A percentile compares a stretch with the other conserved stretches of the same genome.
These are phyloP conservation scores for Picochlorum sp. DNA, from an alignment of 139 green algal species.

Conservation along the genomic window DNA sequence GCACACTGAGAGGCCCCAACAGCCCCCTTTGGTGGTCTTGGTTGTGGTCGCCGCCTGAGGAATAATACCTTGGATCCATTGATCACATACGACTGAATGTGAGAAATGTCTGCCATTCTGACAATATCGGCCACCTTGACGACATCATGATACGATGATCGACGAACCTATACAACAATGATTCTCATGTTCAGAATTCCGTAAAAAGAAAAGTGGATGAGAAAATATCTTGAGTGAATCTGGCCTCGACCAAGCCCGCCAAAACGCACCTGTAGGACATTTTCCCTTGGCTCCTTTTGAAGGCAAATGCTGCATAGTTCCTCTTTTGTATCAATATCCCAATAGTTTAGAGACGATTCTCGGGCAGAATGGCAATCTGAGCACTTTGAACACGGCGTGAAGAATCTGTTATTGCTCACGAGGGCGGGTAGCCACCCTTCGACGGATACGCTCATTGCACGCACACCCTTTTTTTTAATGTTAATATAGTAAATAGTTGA, in stretches of 20 bases:
- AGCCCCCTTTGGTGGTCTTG: slow-evolving; percentile 35
- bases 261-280: slow-evolving; percentile 8
- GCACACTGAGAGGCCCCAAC: slow-evolving; percentile 20
- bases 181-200: background rate
- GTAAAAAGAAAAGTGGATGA: background rate
- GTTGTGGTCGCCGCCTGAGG: slow-evolving; percentile 62
- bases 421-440: background rate
- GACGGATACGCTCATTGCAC: background rate
- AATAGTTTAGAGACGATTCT: background rate
- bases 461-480: background rate
- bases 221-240: background rate
- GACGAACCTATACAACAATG: slow-evolving; percentile 40
- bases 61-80: slow-evolving; percentile 73
- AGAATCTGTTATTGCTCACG: background rate
- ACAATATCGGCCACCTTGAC: slow-evolving; percentile 63
- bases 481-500: background rate
- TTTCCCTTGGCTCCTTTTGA: slow-evolving; percentile 5
- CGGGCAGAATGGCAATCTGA: background rate
- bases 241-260: background rate
- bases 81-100: slow-evolving; percentile 78
- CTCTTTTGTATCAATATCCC: slow-evolving; percentile 2
- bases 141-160: slow-evolving; percentile 75
- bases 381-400: slow-evolving; percentile 6
- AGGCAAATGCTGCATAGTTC: slow-evolving; percentile 4
- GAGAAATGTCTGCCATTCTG: slow-evolving; percentile 37